These are phyloP conservation scores for Piromyces finnis DNA, from an alignment of 192 early-diverging fungal species.

Conservation along the genomic window DNA sequence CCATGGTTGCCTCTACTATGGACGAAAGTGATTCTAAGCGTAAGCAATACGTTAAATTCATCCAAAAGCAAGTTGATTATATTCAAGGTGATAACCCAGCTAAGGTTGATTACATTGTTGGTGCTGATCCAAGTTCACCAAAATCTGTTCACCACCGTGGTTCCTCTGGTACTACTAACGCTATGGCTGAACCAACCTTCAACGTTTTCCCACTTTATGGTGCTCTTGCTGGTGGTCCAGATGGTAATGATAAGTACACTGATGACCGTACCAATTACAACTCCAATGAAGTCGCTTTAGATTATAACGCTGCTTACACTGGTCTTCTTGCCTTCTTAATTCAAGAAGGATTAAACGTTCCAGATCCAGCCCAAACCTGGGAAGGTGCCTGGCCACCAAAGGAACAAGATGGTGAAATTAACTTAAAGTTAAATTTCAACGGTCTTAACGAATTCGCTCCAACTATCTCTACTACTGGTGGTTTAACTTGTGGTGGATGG, in stretches of 20 bases:
- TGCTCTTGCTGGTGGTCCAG: slow-evolving; percentile 34
- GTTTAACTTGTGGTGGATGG: neutral
- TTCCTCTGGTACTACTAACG: slow-evolving; percentile 24
- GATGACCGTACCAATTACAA: slow-evolving; percentile 22
- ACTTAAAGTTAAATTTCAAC: neutral
- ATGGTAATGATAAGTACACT: slow-evolving; percentile 20
- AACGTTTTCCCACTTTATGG: slow-evolving; percentile 25
- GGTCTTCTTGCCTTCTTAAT: neutral
- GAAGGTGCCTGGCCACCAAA: neutral
- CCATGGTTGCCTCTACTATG: neutral
- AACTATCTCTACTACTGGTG: neutral
- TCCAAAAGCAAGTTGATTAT: slow-evolving; percentile 22
- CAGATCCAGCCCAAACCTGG: neutral
- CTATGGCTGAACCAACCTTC: slow-evolving; percentile 3
- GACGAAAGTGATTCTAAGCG: neutral
- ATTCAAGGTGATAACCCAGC: slow-evolving; percentile 27
- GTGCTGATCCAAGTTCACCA: slow-evolving; percentile 37
- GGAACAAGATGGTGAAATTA: neutral
- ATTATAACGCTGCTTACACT: neutral
- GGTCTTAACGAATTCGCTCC: neutral
- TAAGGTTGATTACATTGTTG: slow-evolving; percentile 32
- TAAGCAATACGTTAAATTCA: neutral
- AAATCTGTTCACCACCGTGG: slow-evolving; percentile 34
- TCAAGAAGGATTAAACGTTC: neutral
- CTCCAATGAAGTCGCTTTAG: slow-evolving; percentile 14